These are phyloP conservation scores for Straminergon stramineum DNA, from an alignment of 225 moss, liverwort and hornwort genomes.

Conservation along the genomic window DNA sequence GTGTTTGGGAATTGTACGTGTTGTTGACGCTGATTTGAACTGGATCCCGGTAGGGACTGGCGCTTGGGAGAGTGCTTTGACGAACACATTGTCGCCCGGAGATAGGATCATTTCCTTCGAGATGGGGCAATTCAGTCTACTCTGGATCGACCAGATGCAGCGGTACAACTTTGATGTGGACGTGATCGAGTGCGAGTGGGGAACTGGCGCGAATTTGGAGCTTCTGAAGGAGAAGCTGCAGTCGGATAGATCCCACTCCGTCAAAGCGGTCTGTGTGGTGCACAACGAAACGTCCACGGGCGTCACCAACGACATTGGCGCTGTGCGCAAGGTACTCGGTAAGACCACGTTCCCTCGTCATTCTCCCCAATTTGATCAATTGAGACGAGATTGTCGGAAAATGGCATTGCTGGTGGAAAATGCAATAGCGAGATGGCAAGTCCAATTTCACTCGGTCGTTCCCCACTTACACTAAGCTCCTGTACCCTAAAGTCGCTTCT, in stretches of 20 bases:
- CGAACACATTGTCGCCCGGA: slow-evolving; percentile 88
- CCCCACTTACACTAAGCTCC: background rate
- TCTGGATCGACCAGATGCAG: slow-evolving; percentile 96
- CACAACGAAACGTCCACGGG: slow-evolving; percentile 98
- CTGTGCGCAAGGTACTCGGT: slow-evolving; percentile 66
- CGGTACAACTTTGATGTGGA: slow-evolving; percentile 90
- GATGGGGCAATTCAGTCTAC: slow-evolving; percentile 85
- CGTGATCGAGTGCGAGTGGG: slow-evolving; percentile 88
- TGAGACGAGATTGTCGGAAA: background rate
- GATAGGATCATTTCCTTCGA: slow-evolving; percentile 77
- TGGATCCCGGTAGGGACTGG: slow-evolving; percentile 45
- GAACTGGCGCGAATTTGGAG: slow-evolving; percentile 52
- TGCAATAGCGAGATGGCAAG: background rate
- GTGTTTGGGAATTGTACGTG: background rate
- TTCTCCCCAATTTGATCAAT: background rate
- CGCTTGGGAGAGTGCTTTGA: slow-evolving; percentile 96
- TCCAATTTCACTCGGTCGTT: background rate
- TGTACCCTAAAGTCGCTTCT: background rate
- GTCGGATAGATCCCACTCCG: slow-evolving; percentile 44
- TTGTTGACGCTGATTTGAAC: background rate
- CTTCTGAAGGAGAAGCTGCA: slow-evolving; percentile 46
- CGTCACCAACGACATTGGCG: slow-evolving; percentile 87
- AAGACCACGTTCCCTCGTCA: background rate
- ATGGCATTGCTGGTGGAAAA: background rate
- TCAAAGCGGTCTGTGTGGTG: slow-evolving; percentile 80